These are phyloP conservation scores for Ilex asprella DNA, from an alignment of 257 asterid genomes.

Conservation along the genomic window DNA sequence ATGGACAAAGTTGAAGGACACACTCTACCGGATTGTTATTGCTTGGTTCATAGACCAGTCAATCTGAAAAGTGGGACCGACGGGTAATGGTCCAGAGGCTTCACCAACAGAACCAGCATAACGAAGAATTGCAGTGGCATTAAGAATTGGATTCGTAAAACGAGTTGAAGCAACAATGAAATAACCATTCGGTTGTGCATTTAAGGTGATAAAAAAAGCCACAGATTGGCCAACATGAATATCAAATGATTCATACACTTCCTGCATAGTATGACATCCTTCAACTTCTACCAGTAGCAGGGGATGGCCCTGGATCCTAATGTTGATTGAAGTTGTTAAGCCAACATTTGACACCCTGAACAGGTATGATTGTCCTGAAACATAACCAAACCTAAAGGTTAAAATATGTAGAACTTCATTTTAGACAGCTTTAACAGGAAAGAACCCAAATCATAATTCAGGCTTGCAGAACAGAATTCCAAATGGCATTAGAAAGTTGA, in stretches of 20 bases:
- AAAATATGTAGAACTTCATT: neutral
- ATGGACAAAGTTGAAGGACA: neutral
- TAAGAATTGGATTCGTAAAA: slow-evolving; percentile 43
- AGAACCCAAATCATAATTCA: neutral
- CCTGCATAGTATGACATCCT: slow-evolving; percentile 68
- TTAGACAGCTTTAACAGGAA: neutral
- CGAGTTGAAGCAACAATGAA: slow-evolving; percentile 61
- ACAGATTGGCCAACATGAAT: slow-evolving; percentile 77
- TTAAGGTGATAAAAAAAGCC: slow-evolving; percentile 45
- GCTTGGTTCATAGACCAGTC: slow-evolving; percentile 91
- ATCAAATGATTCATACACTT: slow-evolving; percentile 55
- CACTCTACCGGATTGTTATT: slow-evolving; percentile 48
- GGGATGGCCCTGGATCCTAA: slow-evolving; percentile 63
- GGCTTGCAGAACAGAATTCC: too few relatives aligned
- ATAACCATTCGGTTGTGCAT: slow-evolving; percentile 25
- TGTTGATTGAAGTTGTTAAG: slow-evolving; percentile 56
- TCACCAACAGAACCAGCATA: slow-evolving; percentile 37
- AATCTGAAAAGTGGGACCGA: slow-evolving; percentile 31
- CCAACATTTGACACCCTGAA: slow-evolving; percentile 65
- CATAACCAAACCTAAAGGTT: neutral
- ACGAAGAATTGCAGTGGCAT: slow-evolving; percentile 47
- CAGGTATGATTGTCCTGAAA: slow-evolving; percentile 49
- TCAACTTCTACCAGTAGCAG: slow-evolving; percentile 69
- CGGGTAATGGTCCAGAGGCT: slow-evolving; percentile 41
- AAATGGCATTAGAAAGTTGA: too few relatives aligned